phyloP scores from a whole-genome alignment of 2,329 filamentous ascomycete species.

The Paecilomyces sp. region DNA sequence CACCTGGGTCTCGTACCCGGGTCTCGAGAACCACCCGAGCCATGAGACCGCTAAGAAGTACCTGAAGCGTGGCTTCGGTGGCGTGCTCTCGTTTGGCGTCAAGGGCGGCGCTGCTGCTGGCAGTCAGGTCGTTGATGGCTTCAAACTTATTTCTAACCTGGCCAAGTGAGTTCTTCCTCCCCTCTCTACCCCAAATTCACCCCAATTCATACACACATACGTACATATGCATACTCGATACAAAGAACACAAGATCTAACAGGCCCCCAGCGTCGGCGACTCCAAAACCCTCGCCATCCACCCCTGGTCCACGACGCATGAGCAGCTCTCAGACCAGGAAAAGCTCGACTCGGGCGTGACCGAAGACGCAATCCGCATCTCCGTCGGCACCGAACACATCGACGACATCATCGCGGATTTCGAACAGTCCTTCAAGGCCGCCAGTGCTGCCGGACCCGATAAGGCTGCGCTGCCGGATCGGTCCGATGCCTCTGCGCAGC shows the following conservation, averaged over 20 bases:
- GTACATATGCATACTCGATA: not conserved
- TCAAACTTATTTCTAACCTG: constrained; percentile 91
- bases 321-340: constrained; percentile 81
- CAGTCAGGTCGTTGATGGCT: constrained; percentile 81
- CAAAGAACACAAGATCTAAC: not conserved
- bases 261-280: constrained; percentile 62
- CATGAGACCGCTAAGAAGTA: constrained; percentile 82
- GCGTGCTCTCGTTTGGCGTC: constrained; percentile 87
- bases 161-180: constrained; percentile 57
- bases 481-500: not conserved
- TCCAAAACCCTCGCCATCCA: constrained; percentile 93
- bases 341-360: constrained; percentile 74
- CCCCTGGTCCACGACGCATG: constrained; percentile 91
- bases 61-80: constrained; percentile 74
- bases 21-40: constrained; percentile 71
- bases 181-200: too few species aligned
- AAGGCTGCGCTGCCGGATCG: constrained; percentile 6
- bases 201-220: not conserved
- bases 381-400: constrained; percentile 91
- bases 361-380: constrained; percentile 86
- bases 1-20: constrained; percentile 89
- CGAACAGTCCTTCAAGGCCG: constrained; percentile 73
- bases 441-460: constrained; percentile 10
- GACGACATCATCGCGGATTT: constrained; percentile 97
- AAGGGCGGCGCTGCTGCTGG: constrained; percentile 82